These are phyloP conservation scores for Aspergillus haitiensis DNA, from an alignment of 495 filamentous ascomycete species.

Conservation along the genomic window DNA sequence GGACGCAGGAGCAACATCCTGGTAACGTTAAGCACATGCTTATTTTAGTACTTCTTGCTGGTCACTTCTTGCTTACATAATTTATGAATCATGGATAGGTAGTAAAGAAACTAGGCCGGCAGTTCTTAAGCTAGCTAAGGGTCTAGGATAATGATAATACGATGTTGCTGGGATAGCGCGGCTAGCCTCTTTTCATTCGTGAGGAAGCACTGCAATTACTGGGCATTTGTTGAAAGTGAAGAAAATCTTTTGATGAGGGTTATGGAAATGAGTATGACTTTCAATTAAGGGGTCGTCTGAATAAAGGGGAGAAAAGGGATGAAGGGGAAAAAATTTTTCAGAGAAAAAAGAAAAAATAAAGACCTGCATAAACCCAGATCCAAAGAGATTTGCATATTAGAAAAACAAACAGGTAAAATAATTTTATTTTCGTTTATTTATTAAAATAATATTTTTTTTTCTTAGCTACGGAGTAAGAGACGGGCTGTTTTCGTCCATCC, in stretches of 20 bases:
- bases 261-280: background rate
- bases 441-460: background rate
- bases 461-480: background rate
- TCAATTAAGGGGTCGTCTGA: constrained; percentile 9
- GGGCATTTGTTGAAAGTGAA: background rate
- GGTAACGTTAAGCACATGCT: constrained; percentile 9
- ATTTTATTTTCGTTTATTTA: background rate
- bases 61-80: constrained; percentile 1
- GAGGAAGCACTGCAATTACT: background rate
- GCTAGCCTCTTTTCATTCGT: background rate
- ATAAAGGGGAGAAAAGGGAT: constrained; percentile 8
- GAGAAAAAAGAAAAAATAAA: background rate
- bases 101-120: no score
- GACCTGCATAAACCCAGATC: constrained; percentile 2
- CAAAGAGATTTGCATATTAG: constrained; percentile 5
- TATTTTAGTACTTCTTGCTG: constrained; percentile 15
- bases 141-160: background rate
- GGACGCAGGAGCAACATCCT: constrained; percentile 12
- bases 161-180: background rate
- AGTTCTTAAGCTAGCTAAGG: background rate
- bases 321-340: background rate
- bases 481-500: background rate
- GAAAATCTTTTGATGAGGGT: background rate
- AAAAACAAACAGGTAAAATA: constrained; percentile 8
- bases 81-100: background rate